A percentile compares a stretch with the other conserved stretches of the same genome.
These are phyloP conservation scores for Microsporum canis DNA, from an alignment of 2,329 filamentous ascomycete species.

Conservation along the genomic window DNA sequence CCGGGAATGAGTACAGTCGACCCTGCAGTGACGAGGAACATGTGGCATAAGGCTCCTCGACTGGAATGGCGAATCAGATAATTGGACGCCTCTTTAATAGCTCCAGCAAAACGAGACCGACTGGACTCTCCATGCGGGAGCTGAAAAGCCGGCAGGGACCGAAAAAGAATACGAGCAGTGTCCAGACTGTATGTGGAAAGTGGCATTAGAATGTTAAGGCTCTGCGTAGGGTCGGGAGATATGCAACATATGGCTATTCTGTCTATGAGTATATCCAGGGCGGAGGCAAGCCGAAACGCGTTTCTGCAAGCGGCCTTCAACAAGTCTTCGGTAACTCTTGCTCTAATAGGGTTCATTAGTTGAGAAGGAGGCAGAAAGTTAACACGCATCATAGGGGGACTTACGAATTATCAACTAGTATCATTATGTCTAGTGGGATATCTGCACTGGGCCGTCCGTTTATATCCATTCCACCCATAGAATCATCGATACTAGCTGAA, in stretches of 20 bases:
- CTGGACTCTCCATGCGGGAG: constrained; percentile 4
- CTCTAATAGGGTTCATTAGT: constrained; percentile 12
- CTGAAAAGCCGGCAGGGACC: constrained; percentile 15
- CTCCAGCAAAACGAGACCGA: constrained; percentile 12
- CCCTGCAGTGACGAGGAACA: constrained; percentile 24
- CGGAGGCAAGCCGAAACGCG: constrained; percentile 18
- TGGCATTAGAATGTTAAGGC: constrained; percentile 20
- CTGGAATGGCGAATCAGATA: constrained; percentile 18
- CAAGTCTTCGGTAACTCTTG: constrained; percentile 11
- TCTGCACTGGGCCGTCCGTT: constrained; percentile 11
- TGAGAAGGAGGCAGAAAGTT: constrained; percentile 13
- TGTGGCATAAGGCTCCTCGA: constrained; percentile 22
- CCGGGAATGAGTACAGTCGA: constrained; percentile 15
- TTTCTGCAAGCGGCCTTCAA: constrained; percentile 18
- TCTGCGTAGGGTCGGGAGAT: constrained; percentile 13
- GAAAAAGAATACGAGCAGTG: constrained; percentile 15
- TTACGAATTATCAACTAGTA: constrained; percentile 15
- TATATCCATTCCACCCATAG: not conserved
- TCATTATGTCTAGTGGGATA: constrained; percentile 26
- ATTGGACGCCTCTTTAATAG: constrained; percentile 19
- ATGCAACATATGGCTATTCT: constrained; percentile 21
- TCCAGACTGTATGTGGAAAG: constrained; percentile 19
- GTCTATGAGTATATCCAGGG: constrained; percentile 18
- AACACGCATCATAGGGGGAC: constrained; percentile 11
- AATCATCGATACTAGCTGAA: constrained; percentile 14